Conservation (phyloP, 257 asterid species). For the Echium plantagineum region DNA sequence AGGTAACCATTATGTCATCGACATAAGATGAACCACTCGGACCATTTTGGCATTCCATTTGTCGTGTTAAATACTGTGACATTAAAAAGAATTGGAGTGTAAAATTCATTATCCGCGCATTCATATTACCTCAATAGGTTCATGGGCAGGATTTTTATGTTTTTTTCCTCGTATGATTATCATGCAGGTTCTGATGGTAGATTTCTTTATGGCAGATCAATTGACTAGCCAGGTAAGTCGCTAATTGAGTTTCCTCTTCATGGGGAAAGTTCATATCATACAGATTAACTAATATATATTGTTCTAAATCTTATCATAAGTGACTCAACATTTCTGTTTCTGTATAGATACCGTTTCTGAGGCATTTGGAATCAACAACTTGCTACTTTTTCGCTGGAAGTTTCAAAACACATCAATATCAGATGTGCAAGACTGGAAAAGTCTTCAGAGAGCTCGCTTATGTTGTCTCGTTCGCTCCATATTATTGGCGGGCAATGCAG, state of each 20-base stretch:
- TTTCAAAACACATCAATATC: slow-evolving; percentile 43
- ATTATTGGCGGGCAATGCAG: slow-evolving; percentile 99
- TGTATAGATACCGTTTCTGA: slow-evolving; percentile 59
- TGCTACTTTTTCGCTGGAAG: slow-evolving; percentile 76
- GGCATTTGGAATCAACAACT: slow-evolving; percentile 89
- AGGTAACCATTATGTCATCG: slow-evolving; percentile 26
- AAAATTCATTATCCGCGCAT: too few species aligned
- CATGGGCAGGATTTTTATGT: too few species aligned
- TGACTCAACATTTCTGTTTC: not conserved
- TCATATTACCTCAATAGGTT: too few species aligned
- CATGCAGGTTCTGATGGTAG: slow-evolving; percentile 71
- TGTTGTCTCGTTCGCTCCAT: slow-evolving; percentile 84
- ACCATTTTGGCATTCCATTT: too few species aligned
- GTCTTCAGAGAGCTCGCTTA: slow-evolving; percentile 76
- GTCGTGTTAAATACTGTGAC: too few species aligned
- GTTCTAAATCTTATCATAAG: not conserved
- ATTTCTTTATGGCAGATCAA: slow-evolving; percentile 98
- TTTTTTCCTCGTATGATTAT: not conserved
- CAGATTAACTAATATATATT: too few species aligned
- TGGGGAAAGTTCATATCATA: too few species aligned
- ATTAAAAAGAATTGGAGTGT: too few species aligned
- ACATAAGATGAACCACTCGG: too few species aligned
- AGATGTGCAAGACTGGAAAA: slow-evolving; percentile 68
- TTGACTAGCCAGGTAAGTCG: slow-evolving; percentile 82
- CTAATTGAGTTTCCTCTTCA: not conserved